These are phyloP conservation scores for Coccinonectria pachysandricola DNA, from an alignment of 2,329 filamentous ascomycete species.

Conservation along the genomic window DNA sequence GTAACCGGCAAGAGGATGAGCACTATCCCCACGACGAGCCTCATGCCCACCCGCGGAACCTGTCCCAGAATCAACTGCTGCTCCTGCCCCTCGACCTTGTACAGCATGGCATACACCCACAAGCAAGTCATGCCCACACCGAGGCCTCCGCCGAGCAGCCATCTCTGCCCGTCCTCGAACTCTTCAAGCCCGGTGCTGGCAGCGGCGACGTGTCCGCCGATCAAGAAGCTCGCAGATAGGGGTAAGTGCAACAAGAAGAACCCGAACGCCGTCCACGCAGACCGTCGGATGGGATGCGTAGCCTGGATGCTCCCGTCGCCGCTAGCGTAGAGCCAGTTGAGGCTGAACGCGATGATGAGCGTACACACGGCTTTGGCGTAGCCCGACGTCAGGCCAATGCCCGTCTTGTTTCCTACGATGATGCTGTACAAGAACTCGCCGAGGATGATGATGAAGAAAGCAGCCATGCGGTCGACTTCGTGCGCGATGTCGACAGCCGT, in stretches of 20 bases:
- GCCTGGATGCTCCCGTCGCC: slow-evolving; percentile 34
- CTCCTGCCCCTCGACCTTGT: slow-evolving; percentile 28
- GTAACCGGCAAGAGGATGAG: slow-evolving; percentile 28
- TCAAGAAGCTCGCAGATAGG: slow-evolving; percentile 33
- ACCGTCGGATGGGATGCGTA: slow-evolving; percentile 35
- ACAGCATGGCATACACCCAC: slow-evolving; percentile 31
- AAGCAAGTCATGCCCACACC: slow-evolving; percentile 35
- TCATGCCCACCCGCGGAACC: slow-evolving; percentile 25
- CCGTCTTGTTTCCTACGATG: slow-evolving; percentile 36
- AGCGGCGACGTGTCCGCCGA: slow-evolving; percentile 36
- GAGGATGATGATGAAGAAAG: slow-evolving; percentile 42
- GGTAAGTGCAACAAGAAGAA: slow-evolving; percentile 36
- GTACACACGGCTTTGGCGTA: slow-evolving; percentile 37
- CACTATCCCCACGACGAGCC: slow-evolving; percentile 20
- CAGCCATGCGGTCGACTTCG: slow-evolving; percentile 38
- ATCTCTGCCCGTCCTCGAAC: slow-evolving; percentile 33
- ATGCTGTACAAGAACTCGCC: slow-evolving; percentile 40
- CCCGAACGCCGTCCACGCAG: slow-evolving; percentile 32
- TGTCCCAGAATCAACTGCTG: slow-evolving; percentile 24
- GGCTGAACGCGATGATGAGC: slow-evolving; percentile 37
- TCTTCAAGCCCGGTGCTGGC: slow-evolving; percentile 27
- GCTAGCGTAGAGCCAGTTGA: slow-evolving; percentile 40
- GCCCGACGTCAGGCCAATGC: slow-evolving; percentile 31
- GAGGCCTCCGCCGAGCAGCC: slow-evolving; percentile 36
- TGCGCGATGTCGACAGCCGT: slow-evolving; percentile 39